Evolutionary conservation across 2,329 filamentous ascomycete genomes (phyloP), one percentile per base, ranked within the genome.

Genomic region (Erysiphe pulchra): DNA sequence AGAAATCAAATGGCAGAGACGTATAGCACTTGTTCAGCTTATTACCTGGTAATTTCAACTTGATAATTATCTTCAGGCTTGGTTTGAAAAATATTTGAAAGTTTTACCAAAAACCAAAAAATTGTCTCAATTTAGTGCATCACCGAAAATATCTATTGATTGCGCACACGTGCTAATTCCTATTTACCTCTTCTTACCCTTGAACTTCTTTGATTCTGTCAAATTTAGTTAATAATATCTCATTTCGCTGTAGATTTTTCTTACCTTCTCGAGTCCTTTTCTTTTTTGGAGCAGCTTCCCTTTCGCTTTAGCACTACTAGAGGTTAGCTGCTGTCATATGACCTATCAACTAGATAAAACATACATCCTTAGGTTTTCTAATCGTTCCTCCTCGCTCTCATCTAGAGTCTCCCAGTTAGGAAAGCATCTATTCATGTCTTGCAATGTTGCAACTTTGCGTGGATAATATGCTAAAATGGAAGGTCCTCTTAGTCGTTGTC

Each of bases 241-340:
- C 33, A n/a, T n/a, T 36, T 39, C 32, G 2, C 31, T 33, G 37
- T 31, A 31, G 17, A 37, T 16, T 17, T 2, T 17, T 17, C 56
- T 54, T 61, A 60, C 60, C 56, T 50, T 55, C 60, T 57, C 60
- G 48, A n/a, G 68, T 75, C 58, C 68, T 77, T 70, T 90, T 92
- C 73, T 92, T 94, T 72, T 92, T 80, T 8, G 87, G 85, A 40
- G 79, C 73, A 46, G 78, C 78, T 95, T 94, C 53, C 85, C 86
- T 65, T 85, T 77, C 30, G 71, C 63, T 61, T 83, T 86, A 55
- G 79, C 64, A 55, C 78, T 83, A 55, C 51, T 49, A 53, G 64
- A 58, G 2, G 38, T 59, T 47, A 56, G 51, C 17, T 46, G 51
- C 17, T 46, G 10, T 5, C 43, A 9, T 24, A 38, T 11, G 13